Percentiles rank a stretch among this genome's conserved stretches.
Conservation (phyloP, 2,329 filamentous ascomycete species). For the Epichloe bromicola region DNA sequence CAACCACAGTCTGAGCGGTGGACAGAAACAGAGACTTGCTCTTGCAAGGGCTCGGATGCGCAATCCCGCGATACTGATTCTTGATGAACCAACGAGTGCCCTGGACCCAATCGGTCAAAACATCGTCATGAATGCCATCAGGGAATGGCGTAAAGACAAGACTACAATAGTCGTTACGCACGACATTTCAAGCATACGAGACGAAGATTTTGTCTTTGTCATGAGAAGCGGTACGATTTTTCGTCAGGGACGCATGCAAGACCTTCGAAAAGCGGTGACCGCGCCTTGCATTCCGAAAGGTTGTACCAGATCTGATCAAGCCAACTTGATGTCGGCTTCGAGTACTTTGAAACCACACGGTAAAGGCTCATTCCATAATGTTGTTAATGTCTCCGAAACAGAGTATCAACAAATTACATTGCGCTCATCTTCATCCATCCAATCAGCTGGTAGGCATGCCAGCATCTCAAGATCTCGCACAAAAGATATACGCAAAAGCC, state of each 20-base stretch:
- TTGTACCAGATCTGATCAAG: not conserved
- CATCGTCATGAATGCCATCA: constrained; percentile 60
- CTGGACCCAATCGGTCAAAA: constrained; percentile 61
- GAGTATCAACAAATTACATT: not conserved
- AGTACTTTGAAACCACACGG: not conserved
- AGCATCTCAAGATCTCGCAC: constrained; percentile 17
- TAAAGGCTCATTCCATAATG: no score
- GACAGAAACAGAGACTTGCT: constrained; percentile 70
- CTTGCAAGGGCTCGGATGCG: constrained; percentile 67
- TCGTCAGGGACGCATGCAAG: constrained; percentile 41
- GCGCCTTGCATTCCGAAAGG: not conserved
- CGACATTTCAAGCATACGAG: constrained; percentile 62
- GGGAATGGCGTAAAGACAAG: constrained; percentile 63
- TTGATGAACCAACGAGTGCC: constrained; percentile 82
- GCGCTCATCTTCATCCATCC: not conserved
- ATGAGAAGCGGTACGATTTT: constrained; percentile 57
- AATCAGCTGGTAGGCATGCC: not conserved
- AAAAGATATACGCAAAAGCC: constrained; percentile 39
- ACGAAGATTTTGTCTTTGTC: constrained; percentile 67
- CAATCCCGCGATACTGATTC: constrained; percentile 65
- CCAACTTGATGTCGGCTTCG: not conserved
- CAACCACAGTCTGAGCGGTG: constrained; percentile 66
- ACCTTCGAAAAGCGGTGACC: not conserved
- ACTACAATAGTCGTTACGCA: constrained; percentile 93
- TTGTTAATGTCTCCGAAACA: not conserved